Conservation (phyloP, 2,329 filamentous ascomycete species). For the Exophiala phaeomuriformis region DNA sequence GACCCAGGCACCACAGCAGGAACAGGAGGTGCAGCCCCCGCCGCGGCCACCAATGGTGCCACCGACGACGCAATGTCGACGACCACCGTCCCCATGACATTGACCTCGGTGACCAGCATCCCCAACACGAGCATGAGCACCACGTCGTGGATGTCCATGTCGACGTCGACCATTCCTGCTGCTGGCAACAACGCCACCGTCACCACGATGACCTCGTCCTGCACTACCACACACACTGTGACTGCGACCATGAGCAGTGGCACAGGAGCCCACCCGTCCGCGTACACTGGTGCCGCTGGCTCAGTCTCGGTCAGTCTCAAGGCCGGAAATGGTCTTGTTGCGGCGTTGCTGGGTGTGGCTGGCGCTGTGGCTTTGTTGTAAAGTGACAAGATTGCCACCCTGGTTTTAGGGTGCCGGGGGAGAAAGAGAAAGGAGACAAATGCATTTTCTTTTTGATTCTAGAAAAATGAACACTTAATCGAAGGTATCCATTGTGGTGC, state of each 20-base stretch:
- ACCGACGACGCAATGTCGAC: slow-evolving; percentile 3
- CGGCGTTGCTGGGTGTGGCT: slow-evolving; percentile 12
- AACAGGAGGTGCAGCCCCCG: background rate
- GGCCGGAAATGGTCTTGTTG: slow-evolving; percentile 12
- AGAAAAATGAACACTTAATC: too few species aligned
- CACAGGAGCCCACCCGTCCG: slow-evolving; percentile 1
- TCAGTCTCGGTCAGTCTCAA: slow-evolving; percentile 1
- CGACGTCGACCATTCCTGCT: background rate
- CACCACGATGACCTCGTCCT: slow-evolving; percentile 10
- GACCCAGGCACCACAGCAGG: background rate
- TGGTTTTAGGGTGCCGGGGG: background rate
- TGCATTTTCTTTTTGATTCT: too few species aligned
- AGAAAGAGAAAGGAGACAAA: too few species aligned
- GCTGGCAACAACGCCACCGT: background rate
- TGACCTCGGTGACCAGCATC: slow-evolving; percentile 14
- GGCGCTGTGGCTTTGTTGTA: slow-evolving; percentile 17
- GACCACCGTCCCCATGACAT: slow-evolving; percentile 13
- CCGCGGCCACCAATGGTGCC: background rate
- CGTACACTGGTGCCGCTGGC: slow-evolving; percentile 11
- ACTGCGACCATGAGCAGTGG: background rate
- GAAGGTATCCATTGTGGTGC: too few species aligned
- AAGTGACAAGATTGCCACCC: background rate
- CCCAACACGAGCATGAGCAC: slow-evolving; percentile 2
- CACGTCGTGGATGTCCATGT: background rate
- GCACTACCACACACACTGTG: slow-evolving; percentile 4